Evolutionary conservation across 257 asterid species (phyloP).

Genomic region (Dorcoceras hygrometricum): DNA sequence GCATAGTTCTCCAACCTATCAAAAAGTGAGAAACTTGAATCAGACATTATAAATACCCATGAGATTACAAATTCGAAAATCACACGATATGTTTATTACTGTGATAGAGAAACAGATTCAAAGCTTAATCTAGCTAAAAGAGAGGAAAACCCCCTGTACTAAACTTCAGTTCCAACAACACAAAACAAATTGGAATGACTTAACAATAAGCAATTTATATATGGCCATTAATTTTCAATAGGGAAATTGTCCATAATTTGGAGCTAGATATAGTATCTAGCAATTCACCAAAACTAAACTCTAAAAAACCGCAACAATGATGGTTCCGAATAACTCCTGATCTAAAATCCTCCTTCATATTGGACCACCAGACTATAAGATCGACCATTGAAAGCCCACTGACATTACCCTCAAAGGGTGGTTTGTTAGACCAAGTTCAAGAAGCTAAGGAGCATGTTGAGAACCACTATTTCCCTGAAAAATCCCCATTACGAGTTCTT

Average conservation of each 20-base stretch:
- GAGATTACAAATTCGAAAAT: slow-evolving; percentile 15
- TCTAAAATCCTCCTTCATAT: too few species aligned
- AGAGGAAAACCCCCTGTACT: slow-evolving; percentile 3
- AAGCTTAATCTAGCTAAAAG: slow-evolving; percentile 20
- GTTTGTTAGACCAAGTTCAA: too few species aligned
- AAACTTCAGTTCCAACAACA: slow-evolving; percentile 8
- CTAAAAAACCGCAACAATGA: background rate
- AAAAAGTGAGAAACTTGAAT: slow-evolving; percentile 26
- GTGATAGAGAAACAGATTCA: slow-evolving; percentile 7
- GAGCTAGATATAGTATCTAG: slow-evolving; percentile 1
- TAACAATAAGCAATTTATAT: slow-evolving; percentile 1
- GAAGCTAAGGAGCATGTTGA: too few species aligned
- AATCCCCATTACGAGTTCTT: too few species aligned
- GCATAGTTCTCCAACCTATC: slow-evolving; percentile 99
- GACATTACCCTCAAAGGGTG: background rate
- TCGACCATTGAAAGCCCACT: too few species aligned
- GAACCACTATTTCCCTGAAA: too few species aligned
- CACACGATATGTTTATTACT: slow-evolving; percentile 10
- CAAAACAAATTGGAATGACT: slow-evolving; percentile 3
- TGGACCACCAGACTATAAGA: too few species aligned
- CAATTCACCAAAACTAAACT: slow-evolving; percentile 7
- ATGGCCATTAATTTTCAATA: slow-evolving; percentile 9
- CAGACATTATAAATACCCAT: slow-evolving; percentile 23
- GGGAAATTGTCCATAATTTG: background rate
- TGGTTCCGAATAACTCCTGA: too few species aligned